These are phyloP conservation scores for Earliella scabrosa DNA, from an alignment of 1,284 basidiomycete genomes.

Conservation along the genomic window DNA sequence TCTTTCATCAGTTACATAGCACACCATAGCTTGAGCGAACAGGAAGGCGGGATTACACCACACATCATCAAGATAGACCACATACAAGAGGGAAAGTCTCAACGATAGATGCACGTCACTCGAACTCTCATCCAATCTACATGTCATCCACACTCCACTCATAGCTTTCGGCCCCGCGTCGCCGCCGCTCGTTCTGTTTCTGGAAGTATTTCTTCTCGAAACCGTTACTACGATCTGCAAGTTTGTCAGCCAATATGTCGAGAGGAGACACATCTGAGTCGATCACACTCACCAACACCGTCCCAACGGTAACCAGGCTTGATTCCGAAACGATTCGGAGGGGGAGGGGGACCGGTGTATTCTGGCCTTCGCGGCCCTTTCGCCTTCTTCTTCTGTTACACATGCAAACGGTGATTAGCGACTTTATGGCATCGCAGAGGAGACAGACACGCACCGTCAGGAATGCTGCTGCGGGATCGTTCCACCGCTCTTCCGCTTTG, in stretches of 20 bases:
- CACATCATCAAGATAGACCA: no score
- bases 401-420: no score
- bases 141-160: slow-evolving; percentile 91
- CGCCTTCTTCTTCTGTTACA: no score
- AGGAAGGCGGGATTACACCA: no score
- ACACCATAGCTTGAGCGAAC: no score
- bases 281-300: slow-evolving; percentile 76
- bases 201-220: slow-evolving; percentile 95
- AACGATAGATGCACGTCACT: no score
- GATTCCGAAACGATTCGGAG: slow-evolving; percentile 95
- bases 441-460: slow-evolving; percentile 70
- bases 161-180: slow-evolving; percentile 73
- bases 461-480: slow-evolving; percentile 95
- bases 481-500: slow-evolving; percentile 84
- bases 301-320: slow-evolving; percentile 97
- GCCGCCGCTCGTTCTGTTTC: slow-evolving; percentile 73
- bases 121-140: no score
- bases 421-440: no score
- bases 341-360: slow-evolving; percentile 86
- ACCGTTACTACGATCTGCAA: slow-evolving; percentile 86
- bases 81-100: no score
- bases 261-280: not conserved
- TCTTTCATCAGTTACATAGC: no score
- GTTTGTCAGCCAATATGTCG: not conserved
- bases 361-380: slow-evolving; percentile 83